phyloP scores from a whole-genome alignment of 306 rosid species.

The Fragaria nilgerrensis region DNA sequence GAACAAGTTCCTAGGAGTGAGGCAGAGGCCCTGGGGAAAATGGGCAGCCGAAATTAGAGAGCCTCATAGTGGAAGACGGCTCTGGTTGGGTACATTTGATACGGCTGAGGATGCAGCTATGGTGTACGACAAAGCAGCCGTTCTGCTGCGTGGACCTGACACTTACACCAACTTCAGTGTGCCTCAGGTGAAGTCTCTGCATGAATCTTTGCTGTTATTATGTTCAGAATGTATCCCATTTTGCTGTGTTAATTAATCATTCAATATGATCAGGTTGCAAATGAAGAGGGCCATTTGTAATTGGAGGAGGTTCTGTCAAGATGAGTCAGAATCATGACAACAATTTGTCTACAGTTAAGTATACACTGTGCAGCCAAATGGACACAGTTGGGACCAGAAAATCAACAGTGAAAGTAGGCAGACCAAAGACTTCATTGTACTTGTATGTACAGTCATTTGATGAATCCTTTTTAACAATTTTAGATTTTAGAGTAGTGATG shows the following conservation, averaged over 20 bases:
- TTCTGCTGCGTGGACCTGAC: slow-evolving; percentile 42
- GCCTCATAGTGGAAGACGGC: slow-evolving; percentile 7
- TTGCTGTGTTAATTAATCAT: slow-evolving; percentile 3
- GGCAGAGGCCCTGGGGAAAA: slow-evolving; percentile 17
- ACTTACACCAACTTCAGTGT: slow-evolving; percentile 41
- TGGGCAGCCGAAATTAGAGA: slow-evolving; percentile 18
- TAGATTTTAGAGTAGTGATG: slow-evolving; percentile 11
- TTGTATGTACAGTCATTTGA: slow-evolving; percentile 42
- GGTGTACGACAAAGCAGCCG: slow-evolving; percentile 51
- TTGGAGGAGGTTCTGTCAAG: slow-evolving; percentile 52
- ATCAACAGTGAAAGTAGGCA: slow-evolving; percentile 48
- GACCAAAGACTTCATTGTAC: slow-evolving; percentile 58
- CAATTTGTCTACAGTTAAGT: slow-evolving; percentile 18
- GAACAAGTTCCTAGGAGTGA: slow-evolving; percentile 11
- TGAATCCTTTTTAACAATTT: slow-evolving; percentile 16
- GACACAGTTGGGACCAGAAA: slow-evolving; percentile 61
- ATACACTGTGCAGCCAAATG: slow-evolving; percentile 48
- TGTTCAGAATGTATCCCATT: not conserved
- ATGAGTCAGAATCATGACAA: slow-evolving; percentile 26
- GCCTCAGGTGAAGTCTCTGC: slow-evolving; percentile 7
- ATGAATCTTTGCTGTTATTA: slow-evolving; percentile 15
- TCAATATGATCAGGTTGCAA: slow-evolving; percentile 42
- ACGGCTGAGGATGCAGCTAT: slow-evolving; percentile 52
- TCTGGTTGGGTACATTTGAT: slow-evolving; percentile 53
- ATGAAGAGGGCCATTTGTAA: slow-evolving; percentile 52